A percentile compares a stretch with the other conserved stretches of the same genome.
phyloP scores from a whole-genome alignment of 257 asterid species.

The Nicotiana attenuata region DNA sequence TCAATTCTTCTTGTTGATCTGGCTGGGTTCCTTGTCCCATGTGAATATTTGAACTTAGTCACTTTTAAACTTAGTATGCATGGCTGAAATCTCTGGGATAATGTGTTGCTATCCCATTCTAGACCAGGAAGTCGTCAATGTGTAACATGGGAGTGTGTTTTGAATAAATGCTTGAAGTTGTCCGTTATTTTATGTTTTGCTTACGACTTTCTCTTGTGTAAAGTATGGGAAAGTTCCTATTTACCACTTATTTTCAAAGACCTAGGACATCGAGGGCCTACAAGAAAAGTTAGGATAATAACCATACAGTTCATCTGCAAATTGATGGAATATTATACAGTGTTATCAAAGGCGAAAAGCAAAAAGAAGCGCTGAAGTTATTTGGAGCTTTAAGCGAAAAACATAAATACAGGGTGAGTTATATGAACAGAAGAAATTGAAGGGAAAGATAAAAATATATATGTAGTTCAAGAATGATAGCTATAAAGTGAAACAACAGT shows the following conservation, averaged over 20 bases:
- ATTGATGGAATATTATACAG: background rate
- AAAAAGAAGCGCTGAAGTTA: background rate
- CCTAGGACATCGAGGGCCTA: background rate
- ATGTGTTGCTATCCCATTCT: background rate
- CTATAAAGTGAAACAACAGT: background rate
- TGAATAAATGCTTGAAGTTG: background rate
- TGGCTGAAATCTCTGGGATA: background rate
- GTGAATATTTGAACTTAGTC: background rate
- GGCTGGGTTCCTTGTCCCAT: background rate
- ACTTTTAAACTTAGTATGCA: background rate
- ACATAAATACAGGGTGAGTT: background rate
- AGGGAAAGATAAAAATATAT: background rate
- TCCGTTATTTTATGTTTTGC: background rate
- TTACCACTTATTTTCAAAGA: background rate
- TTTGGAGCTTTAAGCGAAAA: background rate
- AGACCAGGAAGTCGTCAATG: background rate
- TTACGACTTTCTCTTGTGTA: background rate
- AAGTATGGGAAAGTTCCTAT: background rate
- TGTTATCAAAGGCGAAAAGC: background rate
- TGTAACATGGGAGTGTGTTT: background rate
- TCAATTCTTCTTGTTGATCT: background rate
- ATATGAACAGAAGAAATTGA: background rate
- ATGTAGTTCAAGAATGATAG: background rate
- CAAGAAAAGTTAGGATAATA: background rate
- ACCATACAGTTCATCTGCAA: slow-evolving; percentile 1